Conservation (phyloP, 2,329 filamentous ascomycete genomes). For the Alternaria brassicicola region DNA sequence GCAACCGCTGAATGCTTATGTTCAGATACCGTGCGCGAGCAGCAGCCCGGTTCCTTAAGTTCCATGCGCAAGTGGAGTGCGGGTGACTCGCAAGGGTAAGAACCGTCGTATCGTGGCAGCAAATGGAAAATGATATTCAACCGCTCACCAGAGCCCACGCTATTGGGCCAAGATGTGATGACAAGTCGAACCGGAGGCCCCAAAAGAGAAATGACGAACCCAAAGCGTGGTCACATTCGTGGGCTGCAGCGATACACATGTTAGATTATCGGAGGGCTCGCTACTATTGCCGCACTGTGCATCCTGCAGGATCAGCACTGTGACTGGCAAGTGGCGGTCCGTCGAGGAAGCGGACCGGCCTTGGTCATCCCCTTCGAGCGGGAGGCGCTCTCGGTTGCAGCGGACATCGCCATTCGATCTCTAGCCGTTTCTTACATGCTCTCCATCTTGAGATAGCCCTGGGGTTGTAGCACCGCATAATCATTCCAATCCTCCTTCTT, state of each 20-base stretch:
- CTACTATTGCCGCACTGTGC: constrained; percentile 22
- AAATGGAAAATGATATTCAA: constrained; percentile 46
- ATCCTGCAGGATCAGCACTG: constrained; percentile 29
- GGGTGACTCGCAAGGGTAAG: constrained; percentile 41
- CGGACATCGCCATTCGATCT: constrained; percentile 35
- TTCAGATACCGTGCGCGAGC: constrained; percentile 37
- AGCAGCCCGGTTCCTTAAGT: constrained; percentile 43
- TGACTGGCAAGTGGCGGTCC: constrained; percentile 35
- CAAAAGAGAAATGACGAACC: constrained; percentile 30
- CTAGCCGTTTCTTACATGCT: constrained; percentile 16
- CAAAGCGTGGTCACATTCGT: constrained; percentile 35
- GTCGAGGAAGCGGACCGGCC: constrained; percentile 33
- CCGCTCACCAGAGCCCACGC: constrained; percentile 41
- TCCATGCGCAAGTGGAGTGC: constrained; percentile 36
- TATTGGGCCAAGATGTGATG: constrained; percentile 51
- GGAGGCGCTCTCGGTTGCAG: constrained; percentile 44
- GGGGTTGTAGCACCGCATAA: constrained; percentile 21
- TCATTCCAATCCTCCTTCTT: constrained; percentile 1
- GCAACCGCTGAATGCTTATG: constrained; percentile 11
- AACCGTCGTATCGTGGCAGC: constrained; percentile 38
- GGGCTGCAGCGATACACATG: constrained; percentile 30
- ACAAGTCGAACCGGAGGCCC: constrained; percentile 33
- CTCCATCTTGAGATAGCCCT: constrained; percentile 11
- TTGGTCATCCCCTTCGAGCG: constrained; percentile 31
- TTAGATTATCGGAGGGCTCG: constrained; percentile 25